These are phyloP conservation scores for Gymnopilus dilepis DNA, from an alignment of 768 basidiomycete species.

Conservation along the genomic window DNA sequence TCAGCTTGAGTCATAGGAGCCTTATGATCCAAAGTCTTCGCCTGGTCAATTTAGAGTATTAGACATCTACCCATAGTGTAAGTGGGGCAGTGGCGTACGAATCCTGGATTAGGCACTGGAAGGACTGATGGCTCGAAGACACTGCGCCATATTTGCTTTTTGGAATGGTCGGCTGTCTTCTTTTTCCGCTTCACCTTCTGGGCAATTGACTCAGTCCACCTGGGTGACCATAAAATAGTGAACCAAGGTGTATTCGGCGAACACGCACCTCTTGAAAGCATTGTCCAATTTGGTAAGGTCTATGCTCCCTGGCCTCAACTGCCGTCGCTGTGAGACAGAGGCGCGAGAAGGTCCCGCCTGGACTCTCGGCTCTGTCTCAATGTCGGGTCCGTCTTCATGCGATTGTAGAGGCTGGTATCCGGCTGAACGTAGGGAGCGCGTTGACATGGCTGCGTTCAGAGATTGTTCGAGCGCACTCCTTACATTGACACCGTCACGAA, in stretches of 20 bases:
- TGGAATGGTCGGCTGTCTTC: constrained; percentile 63
- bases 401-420: constrained; percentile 54
- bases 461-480: neutral
- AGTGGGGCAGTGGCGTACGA: constrained; percentile 36
- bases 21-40: constrained; percentile 84
- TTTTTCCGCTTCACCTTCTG: constrained; percentile 86
- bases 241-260: neutral
- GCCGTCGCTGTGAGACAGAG: constrained; percentile 39
- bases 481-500: constrained; percentile 3
- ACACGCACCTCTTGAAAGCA: constrained; percentile 75
- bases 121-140: constrained; percentile 72
- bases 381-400: constrained; percentile 46
- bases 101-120: constrained; percentile 36
- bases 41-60: constrained; percentile 37
- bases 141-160: constrained; percentile 78
- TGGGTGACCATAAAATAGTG: constrained; percentile 28
- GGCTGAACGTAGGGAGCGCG: constrained; percentile 39
- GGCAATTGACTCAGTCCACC: constrained; percentile 88
- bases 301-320: constrained; percentile 64
- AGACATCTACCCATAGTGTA: neutral
- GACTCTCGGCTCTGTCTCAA: constrained; percentile 35
- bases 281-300: constrained; percentile 81
- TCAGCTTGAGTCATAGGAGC: constrained; percentile 75
- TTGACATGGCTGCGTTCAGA: constrained; percentile 27
- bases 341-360: constrained; percentile 29